Evolutionary conservation across 495 filamentous ascomycete genomes (phyloP).

Genomic region (Penicillium manginii): DNA sequence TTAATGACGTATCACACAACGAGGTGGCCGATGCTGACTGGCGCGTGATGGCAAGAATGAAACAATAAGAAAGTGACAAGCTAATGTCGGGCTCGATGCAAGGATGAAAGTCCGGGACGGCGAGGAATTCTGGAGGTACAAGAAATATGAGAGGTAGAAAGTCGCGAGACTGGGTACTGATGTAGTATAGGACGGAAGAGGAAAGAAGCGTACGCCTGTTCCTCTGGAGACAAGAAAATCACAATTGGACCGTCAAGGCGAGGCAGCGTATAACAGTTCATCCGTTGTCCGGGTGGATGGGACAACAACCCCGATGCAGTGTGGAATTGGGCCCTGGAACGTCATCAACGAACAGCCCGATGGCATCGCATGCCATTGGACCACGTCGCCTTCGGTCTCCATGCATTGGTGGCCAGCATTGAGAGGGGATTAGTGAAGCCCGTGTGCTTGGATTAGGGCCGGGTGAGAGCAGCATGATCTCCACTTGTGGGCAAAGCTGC

Average conservation of each 20-base stretch:
- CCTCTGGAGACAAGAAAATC: slow-evolving; percentile 23
- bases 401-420: slow-evolving; percentile 27
- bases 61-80: slow-evolving; percentile 39
- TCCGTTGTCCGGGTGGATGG: slow-evolving; percentile 36
- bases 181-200: slow-evolving; percentile 39
- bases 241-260: slow-evolving; percentile 36
- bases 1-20: slow-evolving; percentile 41
- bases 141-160: slow-evolving; percentile 33
- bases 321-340: slow-evolving; percentile 36
- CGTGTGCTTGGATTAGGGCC: slow-evolving; percentile 38
- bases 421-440: slow-evolving; percentile 23
- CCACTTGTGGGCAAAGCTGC: slow-evolving; percentile 30
- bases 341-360: slow-evolving; percentile 45
- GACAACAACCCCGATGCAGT: slow-evolving; percentile 31
- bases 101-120: slow-evolving; percentile 22
- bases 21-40: slow-evolving; percentile 27
- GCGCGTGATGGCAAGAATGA: slow-evolving; percentile 34
- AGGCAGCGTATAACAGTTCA: slow-evolving; percentile 50
- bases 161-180: slow-evolving; percentile 31
- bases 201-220: slow-evolving; percentile 37
- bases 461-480: slow-evolving; percentile 31
- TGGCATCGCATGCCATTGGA: slow-evolving; percentile 41
- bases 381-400: slow-evolving; percentile 42
- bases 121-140: slow-evolving; percentile 22
- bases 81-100: slow-evolving; percentile 34